Evolutionary conservation across 257 asterid species (phyloP), one percentile per base, ranked within the genome.

Genomic region (Lavandula angustifolia): DNA sequence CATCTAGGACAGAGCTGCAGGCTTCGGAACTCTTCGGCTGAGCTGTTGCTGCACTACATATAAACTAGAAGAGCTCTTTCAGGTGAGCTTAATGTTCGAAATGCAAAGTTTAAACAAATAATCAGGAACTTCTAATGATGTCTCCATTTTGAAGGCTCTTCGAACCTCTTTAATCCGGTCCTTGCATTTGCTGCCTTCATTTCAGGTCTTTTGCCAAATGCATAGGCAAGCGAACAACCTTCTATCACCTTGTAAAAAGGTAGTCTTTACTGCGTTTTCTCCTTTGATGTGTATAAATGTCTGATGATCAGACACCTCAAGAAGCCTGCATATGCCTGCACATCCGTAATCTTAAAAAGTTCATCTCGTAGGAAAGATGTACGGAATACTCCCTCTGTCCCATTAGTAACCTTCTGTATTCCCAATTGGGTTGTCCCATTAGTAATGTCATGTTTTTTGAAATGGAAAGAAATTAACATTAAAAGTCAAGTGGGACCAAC

Each of bases 1-100:
- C 99, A 85, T 78, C 82, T 92, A 62, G 99, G 99, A 29, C 99
- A 92, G 84, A 92, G 99, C 83, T 92, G 99, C 81, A 82, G 99
- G 83, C 70, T 89, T 74, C 87, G 77, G 81, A 79, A 80, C 62
- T 73, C 97, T 63, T 78, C 97, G n/a, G 78, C 94, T 66, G 81
- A 84, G 76, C 87, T 92, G 56, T 78, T 92, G 76, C 54, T 70
- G 71, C 85, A 69, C 73, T 92, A 92, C 75, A 89, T 89, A 54
- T 92, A 78, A 80, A 64, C 64, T 51, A 38, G 50, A 50, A 13
- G 38, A 54, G 47, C 34, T 18, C 51, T 61, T 68, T 75, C 65
- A 69, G 81, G 84, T 73, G 65, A 73, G 81, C 49, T 63, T 49
- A 31, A 44, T 46, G 47, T 12, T 4, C 14, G 53, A 35, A 16